Evolutionary conservation across 78 protist genomes (phyloP).

Genomic region (Dictyostelium capitatum): DNA sequence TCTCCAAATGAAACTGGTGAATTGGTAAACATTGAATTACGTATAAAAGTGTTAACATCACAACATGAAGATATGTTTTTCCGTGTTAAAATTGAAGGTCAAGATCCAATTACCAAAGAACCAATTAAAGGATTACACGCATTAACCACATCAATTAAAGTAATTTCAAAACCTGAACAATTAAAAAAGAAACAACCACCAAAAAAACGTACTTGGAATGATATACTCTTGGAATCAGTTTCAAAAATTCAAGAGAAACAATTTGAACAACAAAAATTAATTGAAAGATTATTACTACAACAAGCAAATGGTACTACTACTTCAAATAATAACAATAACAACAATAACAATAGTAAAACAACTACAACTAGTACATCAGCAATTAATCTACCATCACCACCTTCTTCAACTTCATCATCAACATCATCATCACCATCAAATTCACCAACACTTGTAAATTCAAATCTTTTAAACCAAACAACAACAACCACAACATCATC

Average conservation of each 20-base stretch:
- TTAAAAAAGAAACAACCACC: constrained; percentile 78
- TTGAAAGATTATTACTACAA: constrained; percentile 53
- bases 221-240: constrained; percentile 69
- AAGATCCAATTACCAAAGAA: constrained; percentile 72
- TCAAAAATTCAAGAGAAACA: constrained; percentile 72
- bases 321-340: background rate
- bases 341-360: background rate
- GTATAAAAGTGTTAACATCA: constrained; percentile 80
- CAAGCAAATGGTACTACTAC: constrained; percentile 4
- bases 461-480: background rate
- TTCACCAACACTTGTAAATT: constrained; percentile 8
- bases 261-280: constrained; percentile 63
- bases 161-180: constrained; percentile 83
- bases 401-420: constrained; percentile 9
- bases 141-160: constrained; percentile 67
- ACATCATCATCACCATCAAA: background rate
- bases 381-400: background rate
- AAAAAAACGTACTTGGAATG: constrained; percentile 74
- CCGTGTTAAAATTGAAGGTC: constrained; percentile 74
- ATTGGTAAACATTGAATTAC: constrained; percentile 45
- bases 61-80: constrained; percentile 86
- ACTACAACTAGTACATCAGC: background rate
- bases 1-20: constrained; percentile 79
- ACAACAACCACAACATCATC: background rate
- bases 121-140: constrained; percentile 48